A percentile compares a stretch with the other conserved stretches of the same genome.
Conservation (phyloP, 164 flowering plant genomes). For the Annona cherimola region DNA sequence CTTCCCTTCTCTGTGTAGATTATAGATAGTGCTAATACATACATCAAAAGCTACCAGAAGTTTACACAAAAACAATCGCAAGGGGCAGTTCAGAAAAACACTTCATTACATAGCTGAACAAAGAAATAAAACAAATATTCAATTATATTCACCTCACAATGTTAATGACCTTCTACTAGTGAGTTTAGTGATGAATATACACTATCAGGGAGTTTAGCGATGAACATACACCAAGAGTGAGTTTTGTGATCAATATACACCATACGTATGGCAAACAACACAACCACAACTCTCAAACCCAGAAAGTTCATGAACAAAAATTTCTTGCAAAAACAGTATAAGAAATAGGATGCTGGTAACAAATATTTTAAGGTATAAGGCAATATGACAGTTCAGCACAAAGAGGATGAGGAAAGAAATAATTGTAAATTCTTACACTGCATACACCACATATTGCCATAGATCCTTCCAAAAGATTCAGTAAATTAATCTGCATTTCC, state of each 20-base stretch:
- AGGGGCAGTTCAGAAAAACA: not conserved
- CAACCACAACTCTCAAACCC: too few relatives aligned
- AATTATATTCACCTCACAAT: not conserved
- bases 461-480: constrained; percentile 65
- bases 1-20: too few relatives aligned
- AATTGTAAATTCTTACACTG: constrained; percentile 48
- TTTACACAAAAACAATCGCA: not conserved
- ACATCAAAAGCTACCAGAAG: not conserved
- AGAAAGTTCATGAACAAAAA: too few relatives aligned
- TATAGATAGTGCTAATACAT: too few relatives aligned
- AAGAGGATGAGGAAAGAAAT: not conserved
- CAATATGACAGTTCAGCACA: not conserved
- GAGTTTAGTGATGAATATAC: not conserved
- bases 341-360: not conserved
- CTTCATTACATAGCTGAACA: not conserved
- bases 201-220: too few relatives aligned
- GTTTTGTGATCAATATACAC: too few relatives aligned
- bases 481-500: constrained; percentile 46
- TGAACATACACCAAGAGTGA: too few relatives aligned
- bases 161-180: too few relatives aligned
- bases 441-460: constrained; percentile 83
- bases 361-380: not conserved
- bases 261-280: too few relatives aligned
- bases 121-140: not conserved
- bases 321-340: too few relatives aligned